Conservation (phyloP, 768 basidiomycete genomes). For the Termitomyces titanicus region DNA sequence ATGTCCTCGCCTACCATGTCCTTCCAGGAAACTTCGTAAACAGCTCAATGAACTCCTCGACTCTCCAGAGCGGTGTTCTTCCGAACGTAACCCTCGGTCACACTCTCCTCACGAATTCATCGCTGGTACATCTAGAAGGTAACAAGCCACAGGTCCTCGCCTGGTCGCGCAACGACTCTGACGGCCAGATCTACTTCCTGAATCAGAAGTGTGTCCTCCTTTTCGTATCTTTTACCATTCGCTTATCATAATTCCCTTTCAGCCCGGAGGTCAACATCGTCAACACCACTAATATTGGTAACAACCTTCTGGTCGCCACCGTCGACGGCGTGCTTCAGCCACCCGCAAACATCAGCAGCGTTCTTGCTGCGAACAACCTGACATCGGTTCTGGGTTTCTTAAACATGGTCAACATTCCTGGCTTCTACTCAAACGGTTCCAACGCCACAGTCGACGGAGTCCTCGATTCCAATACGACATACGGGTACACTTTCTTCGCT, state of each 20-base stretch:
- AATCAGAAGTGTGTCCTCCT: conserved; percentile 42
- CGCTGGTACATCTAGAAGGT: conserved; percentile 53
- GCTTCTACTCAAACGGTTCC: conserved; percentile 19
- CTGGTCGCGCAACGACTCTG: conserved; percentile 34
- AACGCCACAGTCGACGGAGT: conserved; percentile 32
- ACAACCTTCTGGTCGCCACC: conserved; percentile 38
- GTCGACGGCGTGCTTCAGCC: conserved; percentile 48
- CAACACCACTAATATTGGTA: conserved; percentile 35
- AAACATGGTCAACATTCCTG: conserved; percentile 20
- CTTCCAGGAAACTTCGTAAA: conserved; percentile 18
- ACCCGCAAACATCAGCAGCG: conserved; percentile 44
- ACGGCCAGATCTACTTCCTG: conserved; percentile 37
- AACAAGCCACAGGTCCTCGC: conserved; percentile 54
- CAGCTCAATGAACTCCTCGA: conserved; percentile 7
- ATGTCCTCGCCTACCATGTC: conserved; percentile 18
- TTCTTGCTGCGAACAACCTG: conserved; percentile 40
- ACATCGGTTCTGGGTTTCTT: conserved; percentile 33
- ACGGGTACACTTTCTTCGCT: conserved; percentile 66
- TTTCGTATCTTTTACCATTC: not conserved
- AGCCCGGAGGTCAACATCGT: conserved; percentile 25
- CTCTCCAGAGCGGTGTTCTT: conserved; percentile 34
- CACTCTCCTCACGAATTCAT: conserved; percentile 51
- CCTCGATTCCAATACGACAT: conserved; percentile 28
- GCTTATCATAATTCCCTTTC: not conserved
- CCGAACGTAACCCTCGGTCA: conserved; percentile 64